Evolutionary conservation across 2,329 filamentous ascomycete genomes (phyloP), one percentile per base, ranked within the genome.

Genomic region (Corynespora cassiicola): DNA sequence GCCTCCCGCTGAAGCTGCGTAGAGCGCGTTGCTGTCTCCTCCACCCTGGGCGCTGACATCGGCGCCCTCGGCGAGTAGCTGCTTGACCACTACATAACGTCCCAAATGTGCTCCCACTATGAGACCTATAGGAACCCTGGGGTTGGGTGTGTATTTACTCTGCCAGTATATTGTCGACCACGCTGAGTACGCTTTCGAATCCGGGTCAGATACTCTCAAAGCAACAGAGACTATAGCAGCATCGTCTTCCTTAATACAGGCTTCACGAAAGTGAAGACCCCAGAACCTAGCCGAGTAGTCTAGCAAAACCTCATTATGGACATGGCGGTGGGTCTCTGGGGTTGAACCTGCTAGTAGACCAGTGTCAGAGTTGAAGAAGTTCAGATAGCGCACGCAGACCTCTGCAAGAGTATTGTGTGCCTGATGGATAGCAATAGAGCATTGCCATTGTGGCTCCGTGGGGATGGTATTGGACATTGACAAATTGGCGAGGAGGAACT

Each of bases 211-310:
- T 15, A 43, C 39, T 34, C 11, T 39, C 22, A 43, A 39, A 43
- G 40, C 40, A 15, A 28, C 35, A 43, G 18, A 26, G 26, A 18
- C 41, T 40, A 44, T 44, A 20, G 25, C 31, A 27, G 36, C 31
- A 29, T 43, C 39, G 23, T 42, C 12, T 22, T 34, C 23, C 27
- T 36, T 36, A 15, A 42, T 36, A 35, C 22, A 40, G 20, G 35
- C 43, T 22, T 47, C 34, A n/a, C 39, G 43, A 19, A 47, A 43
- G 43, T 47, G 43, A 30, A 43, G 20, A 36, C 12, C 26, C 43
- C 43, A 47, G 22, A 47, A 47, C 28, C 12, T 36, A 18, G 43
- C 39, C 24, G 43, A 47, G 33, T 45, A 45, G 25, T 45, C 42
- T 28, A 45, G 14, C 17, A 45, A 45, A 2, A 30, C 21, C 7